These are phyloP conservation scores for Solanum chaucha DNA, from an alignment of 257 asterid genomes.

Conservation along the genomic window DNA sequence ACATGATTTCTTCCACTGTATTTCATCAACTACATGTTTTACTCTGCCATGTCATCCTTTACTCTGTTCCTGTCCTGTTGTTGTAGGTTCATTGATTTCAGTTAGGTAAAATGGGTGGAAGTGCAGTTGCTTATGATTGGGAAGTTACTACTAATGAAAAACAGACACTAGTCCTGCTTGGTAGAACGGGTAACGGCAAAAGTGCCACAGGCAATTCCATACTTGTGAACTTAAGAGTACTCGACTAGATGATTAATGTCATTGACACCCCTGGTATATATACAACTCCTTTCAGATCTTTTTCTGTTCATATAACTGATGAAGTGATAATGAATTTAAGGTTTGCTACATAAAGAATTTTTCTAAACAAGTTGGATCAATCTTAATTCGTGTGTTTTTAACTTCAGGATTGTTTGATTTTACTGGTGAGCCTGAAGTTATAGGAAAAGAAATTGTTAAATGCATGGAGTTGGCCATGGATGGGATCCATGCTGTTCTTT, in stretches of 20 bases:
- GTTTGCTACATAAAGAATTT: background rate
- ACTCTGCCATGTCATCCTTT: background rate
- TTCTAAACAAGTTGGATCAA: background rate
- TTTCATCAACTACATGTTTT: background rate
- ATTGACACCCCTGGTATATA: no score
- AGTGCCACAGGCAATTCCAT: constrained; percentile 40
- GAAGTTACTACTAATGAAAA: constrained; percentile 37
- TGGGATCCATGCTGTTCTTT: constrained; percentile 81
- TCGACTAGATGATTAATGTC: no score
- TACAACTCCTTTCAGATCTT: background rate
- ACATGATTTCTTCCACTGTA: background rate
- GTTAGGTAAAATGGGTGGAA: constrained; percentile 49
- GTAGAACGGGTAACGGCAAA: constrained; percentile 72
- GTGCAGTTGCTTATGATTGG: constrained; percentile 55
- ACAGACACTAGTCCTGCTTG: constrained; percentile 59
- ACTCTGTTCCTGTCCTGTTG: background rate
- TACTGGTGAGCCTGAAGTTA: constrained; percentile 23
- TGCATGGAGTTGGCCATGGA: constrained; percentile 73
- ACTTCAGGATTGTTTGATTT: constrained; percentile 54
- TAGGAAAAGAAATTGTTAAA: constrained; percentile 49
- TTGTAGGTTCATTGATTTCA: background rate
- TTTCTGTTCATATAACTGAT: background rate
- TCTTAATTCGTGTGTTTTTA: background rate
- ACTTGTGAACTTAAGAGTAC: no score
- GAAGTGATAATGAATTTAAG: background rate